phyloP scores from a whole-genome alignment of 2,329 filamentous ascomycete species.

The Kalaharituber pfeilii region DNA sequence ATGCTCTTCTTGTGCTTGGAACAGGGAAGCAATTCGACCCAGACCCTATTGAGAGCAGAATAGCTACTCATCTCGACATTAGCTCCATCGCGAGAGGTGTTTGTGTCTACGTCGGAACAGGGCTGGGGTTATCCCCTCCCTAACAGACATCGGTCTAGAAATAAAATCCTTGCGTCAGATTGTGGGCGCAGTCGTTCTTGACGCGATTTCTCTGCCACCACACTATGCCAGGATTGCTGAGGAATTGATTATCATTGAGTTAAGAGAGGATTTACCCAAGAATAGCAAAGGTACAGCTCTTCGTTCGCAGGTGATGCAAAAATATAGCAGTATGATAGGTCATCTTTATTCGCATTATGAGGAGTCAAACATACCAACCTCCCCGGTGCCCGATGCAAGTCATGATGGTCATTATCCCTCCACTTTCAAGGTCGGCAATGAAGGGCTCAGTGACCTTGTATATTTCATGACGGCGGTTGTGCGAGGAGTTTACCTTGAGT shows the following conservation, averaged over 20 bases:
- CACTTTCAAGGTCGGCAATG: slow-evolving; percentile 1
- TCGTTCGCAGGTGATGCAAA: slow-evolving; percentile 34
- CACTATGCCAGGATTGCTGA: slow-evolving; percentile 35
- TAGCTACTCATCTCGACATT: not conserved
- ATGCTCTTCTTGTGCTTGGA: slow-evolving; percentile 43
- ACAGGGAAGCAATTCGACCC: slow-evolving; percentile 56
- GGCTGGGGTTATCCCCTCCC: not conserved
- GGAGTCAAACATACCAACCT: not conserved
- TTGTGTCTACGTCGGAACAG: not conserved
- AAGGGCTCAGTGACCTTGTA: slow-evolving; percentile 25
- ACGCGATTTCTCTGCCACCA: slow-evolving; percentile 25
- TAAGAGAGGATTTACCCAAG: slow-evolving; percentile 28
- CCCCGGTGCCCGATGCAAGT: not conserved
- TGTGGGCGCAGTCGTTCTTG: not conserved
- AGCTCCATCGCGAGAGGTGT: not conserved
- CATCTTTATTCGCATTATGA: slow-evolving; percentile 28
- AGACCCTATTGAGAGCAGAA: slow-evolving; percentile 39
- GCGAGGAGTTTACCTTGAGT: slow-evolving; percentile 18
- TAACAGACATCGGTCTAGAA: not conserved
- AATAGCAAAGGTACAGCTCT: slow-evolving; percentile 47
- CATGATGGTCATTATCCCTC: not conserved
- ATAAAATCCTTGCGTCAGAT: not conserved
- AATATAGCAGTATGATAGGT: slow-evolving; percentile 33
- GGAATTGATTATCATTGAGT: slow-evolving; percentile 34
- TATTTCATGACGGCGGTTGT: slow-evolving; percentile 26